Evolutionary conservation across 108 stramenopile species (phyloP).

Genomic region (Aurantiochytrium sp.): DNA sequence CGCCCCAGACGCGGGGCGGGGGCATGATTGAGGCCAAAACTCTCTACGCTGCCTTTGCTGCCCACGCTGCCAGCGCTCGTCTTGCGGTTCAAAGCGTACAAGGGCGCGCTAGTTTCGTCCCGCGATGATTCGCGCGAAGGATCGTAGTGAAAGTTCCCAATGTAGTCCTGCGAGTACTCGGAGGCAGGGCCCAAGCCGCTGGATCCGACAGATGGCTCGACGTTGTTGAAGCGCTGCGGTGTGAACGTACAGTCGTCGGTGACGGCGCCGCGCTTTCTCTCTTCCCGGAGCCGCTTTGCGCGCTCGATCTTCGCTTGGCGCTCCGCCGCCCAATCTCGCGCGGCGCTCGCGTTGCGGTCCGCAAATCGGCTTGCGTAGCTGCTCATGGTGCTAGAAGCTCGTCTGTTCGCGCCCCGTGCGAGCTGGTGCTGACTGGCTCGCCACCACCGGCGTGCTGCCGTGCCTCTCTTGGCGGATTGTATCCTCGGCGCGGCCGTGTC

Average conservation of each 20-base stretch:
- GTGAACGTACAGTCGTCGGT: not conserved
- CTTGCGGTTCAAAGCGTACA: not conserved
- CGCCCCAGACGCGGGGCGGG: not conserved
- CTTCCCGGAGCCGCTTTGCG: conserved; percentile 10
- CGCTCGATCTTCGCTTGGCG: conserved; percentile 17
- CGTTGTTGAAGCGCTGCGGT: not conserved
- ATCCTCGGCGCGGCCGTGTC: too few species aligned
- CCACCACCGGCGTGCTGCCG: too few species aligned
- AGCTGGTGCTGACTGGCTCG: too few species aligned
- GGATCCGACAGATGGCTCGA: not conserved
- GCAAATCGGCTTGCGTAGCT: not conserved
- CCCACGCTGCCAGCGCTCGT: not conserved
- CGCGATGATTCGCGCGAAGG: not conserved
- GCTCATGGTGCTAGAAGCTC: conserved; percentile 21
- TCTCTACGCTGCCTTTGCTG: conserved; percentile 13
- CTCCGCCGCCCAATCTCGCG: conserved; percentile 4
- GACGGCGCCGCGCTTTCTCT: not conserved
- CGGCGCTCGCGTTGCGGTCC: not conserved
- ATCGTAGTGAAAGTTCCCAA: not conserved
- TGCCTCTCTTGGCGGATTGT: too few species aligned
- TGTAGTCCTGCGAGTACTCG: not conserved
- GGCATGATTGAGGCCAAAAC: not conserved
- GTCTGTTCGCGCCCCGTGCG: too few species aligned
- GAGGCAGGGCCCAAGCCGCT: not conserved
- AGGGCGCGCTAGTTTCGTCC: not conserved